Conservation (phyloP, 116 monocot genomes). For the Iris pallida region DNA sequence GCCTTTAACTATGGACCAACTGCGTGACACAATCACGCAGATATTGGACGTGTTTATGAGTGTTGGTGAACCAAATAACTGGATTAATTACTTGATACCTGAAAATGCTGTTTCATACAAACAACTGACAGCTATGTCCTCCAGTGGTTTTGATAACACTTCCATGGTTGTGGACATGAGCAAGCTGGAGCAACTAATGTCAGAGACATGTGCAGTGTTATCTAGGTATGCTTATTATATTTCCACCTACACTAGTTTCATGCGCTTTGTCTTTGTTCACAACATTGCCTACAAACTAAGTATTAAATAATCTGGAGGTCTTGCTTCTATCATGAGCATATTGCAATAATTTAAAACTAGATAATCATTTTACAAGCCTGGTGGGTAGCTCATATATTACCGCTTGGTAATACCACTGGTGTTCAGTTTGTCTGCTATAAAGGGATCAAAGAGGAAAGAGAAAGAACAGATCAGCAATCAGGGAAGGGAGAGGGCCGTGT, state of each 20-base stretch:
- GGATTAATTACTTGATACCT: constrained; percentile 73
- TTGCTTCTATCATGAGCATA: too few species aligned
- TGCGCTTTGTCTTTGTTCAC: not conserved
- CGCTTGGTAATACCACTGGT: too few species aligned
- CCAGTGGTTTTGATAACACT: constrained; percentile 48
- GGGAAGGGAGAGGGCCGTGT: too few species aligned
- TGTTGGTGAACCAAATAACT: constrained; percentile 36
- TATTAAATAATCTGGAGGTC: too few species aligned
- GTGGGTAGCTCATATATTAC: too few species aligned
- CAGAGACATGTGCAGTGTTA: constrained; percentile 62
- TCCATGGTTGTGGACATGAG: constrained; percentile 44
- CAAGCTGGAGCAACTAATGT: constrained; percentile 78
- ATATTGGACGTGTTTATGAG: constrained; percentile 69
- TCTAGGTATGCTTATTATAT: constrained; percentile 47
- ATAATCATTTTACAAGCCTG: too few species aligned
- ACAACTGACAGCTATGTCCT: constrained; percentile 41
- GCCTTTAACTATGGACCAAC: constrained; percentile 39
- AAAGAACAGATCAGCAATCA: too few species aligned
- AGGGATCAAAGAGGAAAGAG: too few species aligned
- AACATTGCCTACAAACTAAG: too few species aligned
- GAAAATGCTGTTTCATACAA: constrained; percentile 50
- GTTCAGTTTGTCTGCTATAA: too few species aligned
- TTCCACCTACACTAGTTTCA: not conserved
- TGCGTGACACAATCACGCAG: constrained; percentile 53
- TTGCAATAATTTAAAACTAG: too few species aligned